Evolutionary conservation across 345 rosid species (phyloP).

Genomic region (Pugionium dolabratum): DNA sequence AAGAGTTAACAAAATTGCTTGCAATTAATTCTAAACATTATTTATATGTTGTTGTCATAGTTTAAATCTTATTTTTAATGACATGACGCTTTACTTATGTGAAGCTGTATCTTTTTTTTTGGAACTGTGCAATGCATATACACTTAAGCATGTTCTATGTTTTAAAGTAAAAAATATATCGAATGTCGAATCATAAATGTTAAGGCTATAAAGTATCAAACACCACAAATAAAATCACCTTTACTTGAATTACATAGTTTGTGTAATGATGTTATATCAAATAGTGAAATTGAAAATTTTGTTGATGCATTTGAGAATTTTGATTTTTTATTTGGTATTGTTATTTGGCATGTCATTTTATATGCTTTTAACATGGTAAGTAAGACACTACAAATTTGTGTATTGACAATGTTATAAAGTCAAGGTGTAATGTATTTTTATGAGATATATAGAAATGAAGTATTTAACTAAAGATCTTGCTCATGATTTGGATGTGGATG

Average conservation of each 20-base stretch:
- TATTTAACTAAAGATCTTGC: background rate
- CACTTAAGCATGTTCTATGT: conserved; percentile 3
- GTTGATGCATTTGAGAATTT: background rate
- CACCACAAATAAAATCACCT: background rate
- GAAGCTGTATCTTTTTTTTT: conserved; percentile 3
- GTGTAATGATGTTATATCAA: conserved; percentile 14
- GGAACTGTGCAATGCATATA: background rate
- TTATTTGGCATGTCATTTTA: background rate
- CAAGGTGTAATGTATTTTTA: background rate
- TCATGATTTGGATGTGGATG: background rate
- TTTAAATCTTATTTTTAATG: conserved; percentile 8
- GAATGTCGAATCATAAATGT: conserved; percentile 10
- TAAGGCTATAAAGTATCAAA: background rate
- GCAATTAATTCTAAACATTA: conserved; percentile 4
- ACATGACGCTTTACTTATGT: background rate
- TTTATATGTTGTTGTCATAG: conserved; percentile 20
- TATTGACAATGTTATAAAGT: background rate
- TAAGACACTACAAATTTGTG: background rate
- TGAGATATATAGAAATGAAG: background rate
- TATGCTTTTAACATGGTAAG: background rate
- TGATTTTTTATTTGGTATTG: background rate
- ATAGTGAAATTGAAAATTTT: conserved; percentile 2
- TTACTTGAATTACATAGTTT: background rate
- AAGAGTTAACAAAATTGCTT: background rate
- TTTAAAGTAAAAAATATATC: background rate